phyloP scores from a whole-genome alignment of 106 monocot species.

The Allium sativum region DNA sequence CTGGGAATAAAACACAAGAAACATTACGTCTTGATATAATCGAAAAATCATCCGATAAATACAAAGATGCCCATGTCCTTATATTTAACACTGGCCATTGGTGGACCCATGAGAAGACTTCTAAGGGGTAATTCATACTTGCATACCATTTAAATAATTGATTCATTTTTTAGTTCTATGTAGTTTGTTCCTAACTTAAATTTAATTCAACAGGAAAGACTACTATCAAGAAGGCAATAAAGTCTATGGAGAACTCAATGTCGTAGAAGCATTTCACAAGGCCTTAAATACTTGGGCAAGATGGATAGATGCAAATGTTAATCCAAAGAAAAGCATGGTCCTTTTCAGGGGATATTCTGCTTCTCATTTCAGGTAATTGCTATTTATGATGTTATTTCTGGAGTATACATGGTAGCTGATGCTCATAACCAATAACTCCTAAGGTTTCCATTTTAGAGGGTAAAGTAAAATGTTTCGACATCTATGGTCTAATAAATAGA shows the following conservation, averaged over 20 bases:
- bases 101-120: slow-evolving; percentile 96
- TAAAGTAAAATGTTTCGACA: too few species aligned
- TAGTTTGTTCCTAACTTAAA: neutral
- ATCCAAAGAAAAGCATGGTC: slow-evolving; percentile 52
- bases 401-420: neutral
- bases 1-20: slow-evolving; percentile 44
- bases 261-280: slow-evolving; percentile 67
- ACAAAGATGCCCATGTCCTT: slow-evolving; percentile 68
- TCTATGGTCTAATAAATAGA: too few species aligned
- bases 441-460: too few species aligned
- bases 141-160: neutral
- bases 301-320: slow-evolving; percentile 73
- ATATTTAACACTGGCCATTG: slow-evolving; percentile 91
- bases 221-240: slow-evolving; percentile 79
- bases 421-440: too few species aligned
- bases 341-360: slow-evolving; percentile 91
- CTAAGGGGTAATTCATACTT: slow-evolving; percentile 48
- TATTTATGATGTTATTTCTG: neutral
- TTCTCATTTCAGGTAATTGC: slow-evolving; percentile 80
- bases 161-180: neutral
- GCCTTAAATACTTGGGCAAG: slow-evolving; percentile 84
- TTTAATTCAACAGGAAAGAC: slow-evolving; percentile 38
- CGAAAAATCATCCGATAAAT: slow-evolving; percentile 48
- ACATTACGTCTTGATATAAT: slow-evolving; percentile 77
- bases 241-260: slow-evolving; percentile 55